These are phyloP conservation scores for Effrenium voratum DNA, from an alignment of 73 alveolate genomes.

Conservation along the genomic window DNA sequence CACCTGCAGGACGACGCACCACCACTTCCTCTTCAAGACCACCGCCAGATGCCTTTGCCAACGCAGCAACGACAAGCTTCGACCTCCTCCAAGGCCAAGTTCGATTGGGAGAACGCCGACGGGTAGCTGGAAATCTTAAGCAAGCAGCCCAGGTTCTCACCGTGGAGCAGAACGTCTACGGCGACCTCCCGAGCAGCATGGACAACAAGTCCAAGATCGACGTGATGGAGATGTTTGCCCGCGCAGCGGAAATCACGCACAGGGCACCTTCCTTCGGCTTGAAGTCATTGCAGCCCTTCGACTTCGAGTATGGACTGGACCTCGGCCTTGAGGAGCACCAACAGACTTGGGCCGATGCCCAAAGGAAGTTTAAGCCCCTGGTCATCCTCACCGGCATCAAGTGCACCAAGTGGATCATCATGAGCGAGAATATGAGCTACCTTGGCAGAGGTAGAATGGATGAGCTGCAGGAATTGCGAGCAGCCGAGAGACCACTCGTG, in stretches of 20 bases:
- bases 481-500: not conserved
- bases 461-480: not conserved
- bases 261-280: not conserved
- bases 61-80: no score
- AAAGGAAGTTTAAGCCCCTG: not conserved
- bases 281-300: not conserved
- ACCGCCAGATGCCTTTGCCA: no score
- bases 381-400: not conserved
- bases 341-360: not conserved
- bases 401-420: constrained; percentile 5
- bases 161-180: not conserved
- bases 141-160: not conserved
- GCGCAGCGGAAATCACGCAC: not conserved
- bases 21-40: no score
- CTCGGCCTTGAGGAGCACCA: not conserved
- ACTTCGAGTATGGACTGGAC: not conserved
- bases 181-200: not conserved
- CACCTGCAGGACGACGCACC: no score
- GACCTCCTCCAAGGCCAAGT: no score
- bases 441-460: not conserved
- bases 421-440: constrained; percentile 2
- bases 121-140: not conserved
- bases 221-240: constrained; percentile 20
- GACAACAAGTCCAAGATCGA: not conserved
- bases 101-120: not conserved